Conservation (phyloP, 2,329 filamentous ascomycete species). For the Dactylellina haptotyla region DNA sequence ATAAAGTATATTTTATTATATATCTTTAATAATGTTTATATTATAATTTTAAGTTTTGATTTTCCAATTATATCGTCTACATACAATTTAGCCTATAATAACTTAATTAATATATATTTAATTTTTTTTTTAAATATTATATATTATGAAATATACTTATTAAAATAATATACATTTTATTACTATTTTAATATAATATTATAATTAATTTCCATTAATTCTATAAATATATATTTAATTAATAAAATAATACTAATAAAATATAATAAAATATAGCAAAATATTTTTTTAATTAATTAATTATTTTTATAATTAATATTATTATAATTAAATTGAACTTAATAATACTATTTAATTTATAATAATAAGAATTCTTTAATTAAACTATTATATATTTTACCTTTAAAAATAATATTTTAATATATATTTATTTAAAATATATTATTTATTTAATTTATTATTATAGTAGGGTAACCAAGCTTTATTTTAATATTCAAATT, state of each 20-base stretch:
- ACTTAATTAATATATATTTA: not conserved
- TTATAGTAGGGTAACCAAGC: too few relatives aligned
- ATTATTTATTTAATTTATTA: constrained; percentile 26
- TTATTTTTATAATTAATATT: constrained; percentile 9
- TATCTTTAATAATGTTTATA: not conserved
- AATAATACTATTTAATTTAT: constrained; percentile 10
- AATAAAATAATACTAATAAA: constrained; percentile 11
- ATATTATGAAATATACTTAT: constrained; percentile 2
- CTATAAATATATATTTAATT: constrained; percentile 3
- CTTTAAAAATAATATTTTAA: not conserved
- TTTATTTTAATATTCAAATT: too few relatives aligned
- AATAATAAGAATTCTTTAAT: too few relatives aligned
- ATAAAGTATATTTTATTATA: constrained; percentile 13
- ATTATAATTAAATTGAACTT: constrained; percentile 2
- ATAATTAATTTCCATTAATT: not conserved
- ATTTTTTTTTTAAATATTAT: not conserved
- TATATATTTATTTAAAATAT: too few relatives aligned
- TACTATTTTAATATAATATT: not conserved
- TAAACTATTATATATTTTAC: not conserved
- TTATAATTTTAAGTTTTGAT: not conserved
- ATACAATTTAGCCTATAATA: not conserved
- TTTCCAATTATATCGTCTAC: not conserved
- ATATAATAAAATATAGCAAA: not conserved
- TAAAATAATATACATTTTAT: not conserved
- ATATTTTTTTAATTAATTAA: not conserved